phyloP scores from a whole-genome alignment of 345 rosid genomes.

The Tarenaya hassleriana region DNA sequence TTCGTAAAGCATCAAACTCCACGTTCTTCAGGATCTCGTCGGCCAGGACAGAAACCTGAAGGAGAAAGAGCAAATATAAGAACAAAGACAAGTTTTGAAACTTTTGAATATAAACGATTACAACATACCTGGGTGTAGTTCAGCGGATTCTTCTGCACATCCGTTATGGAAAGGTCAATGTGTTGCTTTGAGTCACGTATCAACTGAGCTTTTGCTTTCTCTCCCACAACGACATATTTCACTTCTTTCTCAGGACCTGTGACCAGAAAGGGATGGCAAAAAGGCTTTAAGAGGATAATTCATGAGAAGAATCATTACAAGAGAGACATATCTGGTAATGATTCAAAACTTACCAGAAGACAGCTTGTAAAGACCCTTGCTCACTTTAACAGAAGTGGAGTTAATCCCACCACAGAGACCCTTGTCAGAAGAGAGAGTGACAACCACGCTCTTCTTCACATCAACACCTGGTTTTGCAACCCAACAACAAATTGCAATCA shows the following conservation, averaged over 20 bases:
- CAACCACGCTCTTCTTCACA: conserved; percentile 89
- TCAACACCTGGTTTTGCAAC: conserved; percentile 54
- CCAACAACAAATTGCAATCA: conserved; percentile 9
- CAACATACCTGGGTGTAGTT: conserved; percentile 74
- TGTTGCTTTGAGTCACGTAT: conserved; percentile 83
- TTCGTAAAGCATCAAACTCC: conserved; percentile 82
- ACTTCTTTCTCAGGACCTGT: conserved; percentile 86
- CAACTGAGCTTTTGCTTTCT: conserved; percentile 82
- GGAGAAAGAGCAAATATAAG: conserved; percentile 10
- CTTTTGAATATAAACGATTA: conserved; percentile 1
- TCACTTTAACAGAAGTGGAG: conserved; percentile 76
- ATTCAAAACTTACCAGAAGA: conserved; percentile 47
- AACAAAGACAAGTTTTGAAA: neutral
- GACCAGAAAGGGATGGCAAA: neutral
- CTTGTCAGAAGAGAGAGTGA: conserved; percentile 89
- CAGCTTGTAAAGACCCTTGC: conserved; percentile 72
- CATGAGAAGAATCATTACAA: conserved; percentile 5
- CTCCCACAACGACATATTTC: conserved; percentile 80
- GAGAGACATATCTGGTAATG: neutral
- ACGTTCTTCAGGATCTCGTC: conserved; percentile 95
- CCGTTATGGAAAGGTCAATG: conserved; percentile 53
- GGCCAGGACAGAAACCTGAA: conserved; percentile 89
- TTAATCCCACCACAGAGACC: conserved; percentile 99
- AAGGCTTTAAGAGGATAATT: neutral
- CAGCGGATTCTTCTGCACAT: conserved; percentile 84